phyloP scores from a whole-genome alignment of 1,139 yeast species.

The Sugiyamaella pinicola region DNA sequence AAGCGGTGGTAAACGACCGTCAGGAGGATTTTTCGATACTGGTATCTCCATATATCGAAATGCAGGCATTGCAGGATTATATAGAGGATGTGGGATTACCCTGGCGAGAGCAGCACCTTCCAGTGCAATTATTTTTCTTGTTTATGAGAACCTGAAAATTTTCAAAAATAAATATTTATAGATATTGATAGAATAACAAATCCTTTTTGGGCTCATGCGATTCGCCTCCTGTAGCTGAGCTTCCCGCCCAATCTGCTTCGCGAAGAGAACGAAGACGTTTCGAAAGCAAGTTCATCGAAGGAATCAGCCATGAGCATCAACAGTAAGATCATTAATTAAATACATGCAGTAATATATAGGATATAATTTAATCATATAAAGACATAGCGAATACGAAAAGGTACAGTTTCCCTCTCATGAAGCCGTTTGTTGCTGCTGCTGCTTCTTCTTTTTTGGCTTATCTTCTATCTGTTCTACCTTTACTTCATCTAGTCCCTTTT shows the following conservation, averaged over 20 bases:
- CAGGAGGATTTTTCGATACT: constrained; percentile 42
- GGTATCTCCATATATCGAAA: constrained; percentile 46
- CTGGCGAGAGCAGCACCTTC: constrained; percentile 83
- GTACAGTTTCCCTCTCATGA: no score
- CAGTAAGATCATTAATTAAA: constrained; percentile 6
- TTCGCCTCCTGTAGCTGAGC: no score
- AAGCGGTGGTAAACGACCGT: constrained; percentile 5
- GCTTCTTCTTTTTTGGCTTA: constrained; percentile 69
- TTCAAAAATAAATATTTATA: constrained; percentile 15
- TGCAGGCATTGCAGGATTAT: constrained; percentile 68
- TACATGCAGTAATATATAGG: constrained; percentile 24
- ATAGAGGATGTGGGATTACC: constrained; percentile 85
- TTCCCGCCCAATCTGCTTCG: no score
- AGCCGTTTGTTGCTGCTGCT: constrained; percentile 15
- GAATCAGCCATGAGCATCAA: no score
- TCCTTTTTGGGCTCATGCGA: no score
- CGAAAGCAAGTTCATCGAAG: no score
- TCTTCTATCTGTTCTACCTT: constrained; percentile 87
- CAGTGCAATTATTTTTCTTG: constrained; percentile 80
- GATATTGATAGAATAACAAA: no score
- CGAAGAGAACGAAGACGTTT: no score
- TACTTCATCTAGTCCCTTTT: constrained; percentile 79
- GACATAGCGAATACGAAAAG: background rate
- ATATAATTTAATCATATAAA: constrained; percentile 31
- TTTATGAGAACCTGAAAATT: constrained; percentile 66